These are phyloP conservation scores for Sporothrix pseudoabietina DNA, from an alignment of 2,329 filamentous ascomycete species.

Conservation along the genomic window DNA sequence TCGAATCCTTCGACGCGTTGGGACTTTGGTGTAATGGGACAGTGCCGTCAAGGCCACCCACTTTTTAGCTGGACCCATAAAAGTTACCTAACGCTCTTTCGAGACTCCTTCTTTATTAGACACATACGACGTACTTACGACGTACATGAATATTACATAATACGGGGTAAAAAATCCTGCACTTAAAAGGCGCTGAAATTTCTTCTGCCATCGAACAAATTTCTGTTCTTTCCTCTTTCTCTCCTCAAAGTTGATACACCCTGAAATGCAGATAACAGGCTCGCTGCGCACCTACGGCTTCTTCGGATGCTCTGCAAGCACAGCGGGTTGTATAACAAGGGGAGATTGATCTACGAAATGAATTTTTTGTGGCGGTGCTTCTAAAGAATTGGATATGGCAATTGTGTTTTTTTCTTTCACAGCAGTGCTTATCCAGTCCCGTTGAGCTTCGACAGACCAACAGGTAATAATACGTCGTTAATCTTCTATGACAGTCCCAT, in stretches of 20 bases:
- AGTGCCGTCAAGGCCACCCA: not conserved
- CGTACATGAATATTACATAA: conserved; percentile 4
- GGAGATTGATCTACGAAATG: conserved; percentile 51
- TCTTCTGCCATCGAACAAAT: conserved; percentile 4
- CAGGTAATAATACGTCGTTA: not conserved
- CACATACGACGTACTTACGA: no score
- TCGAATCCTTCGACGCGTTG: not conserved
- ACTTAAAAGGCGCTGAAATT: not conserved
- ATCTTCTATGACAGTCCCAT: not conserved
- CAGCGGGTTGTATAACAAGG: conserved; percentile 61
- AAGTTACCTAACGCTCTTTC: no score
- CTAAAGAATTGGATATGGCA: conserved; percentile 61
- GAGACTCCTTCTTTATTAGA: no score
- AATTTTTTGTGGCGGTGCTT: conserved; percentile 51
- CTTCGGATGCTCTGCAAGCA: conserved; percentile 42
- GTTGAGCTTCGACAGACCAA: conserved; percentile 59
- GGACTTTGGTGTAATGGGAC: not conserved
- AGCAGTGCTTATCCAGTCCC: conserved; percentile 59
- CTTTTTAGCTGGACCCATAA: not conserved
- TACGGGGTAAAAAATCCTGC: not conserved
- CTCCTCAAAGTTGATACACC: conserved; percentile 58
- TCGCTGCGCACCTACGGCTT: conserved; percentile 45
- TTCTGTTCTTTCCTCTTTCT: conserved; percentile 41
- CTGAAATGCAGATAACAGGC: conserved; percentile 58
- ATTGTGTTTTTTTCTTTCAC: conserved; percentile 42